Evolutionary conservation across 768 basidiomycete species (phyloP), one percentile per base, ranked within the genome.

Genomic region (Phaeotremella skinneri): DNA sequence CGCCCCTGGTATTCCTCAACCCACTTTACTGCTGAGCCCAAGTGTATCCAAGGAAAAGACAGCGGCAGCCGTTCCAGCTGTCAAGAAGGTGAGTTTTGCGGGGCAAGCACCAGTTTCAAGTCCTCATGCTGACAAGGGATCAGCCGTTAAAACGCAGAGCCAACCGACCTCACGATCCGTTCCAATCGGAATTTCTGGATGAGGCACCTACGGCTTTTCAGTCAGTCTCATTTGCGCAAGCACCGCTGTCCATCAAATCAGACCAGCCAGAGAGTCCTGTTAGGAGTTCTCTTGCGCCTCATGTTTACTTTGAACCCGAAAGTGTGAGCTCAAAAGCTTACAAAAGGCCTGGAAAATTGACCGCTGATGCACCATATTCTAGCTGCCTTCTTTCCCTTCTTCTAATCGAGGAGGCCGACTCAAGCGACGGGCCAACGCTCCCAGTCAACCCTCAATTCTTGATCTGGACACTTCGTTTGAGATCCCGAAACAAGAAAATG

Each of bases 31-130:
- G 6, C 43, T 23, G 6, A 45, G 13, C 20, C 43, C 11, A 45
- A 45, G 43, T 21, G 13, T 30, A 34, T 17, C 37, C 4, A 39
- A 42, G 13, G 59, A 56, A 4, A 63, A 42, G 41, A 26, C 53
- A 6, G 52, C 53, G 13, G 56, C 58, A 32, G 47, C 59, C 34
- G 47, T 50, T 13, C 41, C 11, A 23, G 34, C 29, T 3, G 32
- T 54, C 34, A 64, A 57, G 32, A 64, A 61, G 59, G 63, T 61
- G 21, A 54, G 52, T 16, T 37, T n/a, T n/a, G n/a, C n/a, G n/a
- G 17, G 17, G 37, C 11, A n/a, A 39, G 3, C 7, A 23, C 21
- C 11, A 29, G 30, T 20, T 27, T 9, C 27, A 27, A 41, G 37
- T 30, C 45, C 25, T 42, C 13, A 20, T 32, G 29, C 47, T 27